Percentiles rank a stretch among this genome's conserved stretches.
Conservation (phyloP, 1,284 basidiomycete genomes). For the Apiotrichum porosum region DNA sequence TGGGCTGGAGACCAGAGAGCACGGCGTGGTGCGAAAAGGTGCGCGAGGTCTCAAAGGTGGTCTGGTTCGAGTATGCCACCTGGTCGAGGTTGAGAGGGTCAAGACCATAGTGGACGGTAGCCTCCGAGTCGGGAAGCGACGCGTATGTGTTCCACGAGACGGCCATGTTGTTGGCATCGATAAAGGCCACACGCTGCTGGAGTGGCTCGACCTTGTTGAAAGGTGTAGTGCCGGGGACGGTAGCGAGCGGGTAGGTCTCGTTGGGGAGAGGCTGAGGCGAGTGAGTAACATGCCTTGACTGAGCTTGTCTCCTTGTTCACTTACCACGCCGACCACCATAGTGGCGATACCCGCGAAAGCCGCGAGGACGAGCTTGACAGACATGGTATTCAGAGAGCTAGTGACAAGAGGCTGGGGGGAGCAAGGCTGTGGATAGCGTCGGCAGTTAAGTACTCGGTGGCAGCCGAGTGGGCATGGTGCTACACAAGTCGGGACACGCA, state of each 20-base stretch:
- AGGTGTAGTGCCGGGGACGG: slow-evolving; percentile 19
- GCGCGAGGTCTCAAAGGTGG: slow-evolving; percentile 20
- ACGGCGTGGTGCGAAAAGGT: slow-evolving; percentile 24
- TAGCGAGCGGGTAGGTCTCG: slow-evolving; percentile 16
- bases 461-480: too few relatives aligned
- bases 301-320: neutral
- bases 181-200: slow-evolving; percentile 24
- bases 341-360: slow-evolving; percentile 1
- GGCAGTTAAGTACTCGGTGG: too few relatives aligned
- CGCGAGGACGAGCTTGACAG: slow-evolving; percentile 1
- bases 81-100: slow-evolving; percentile 22
- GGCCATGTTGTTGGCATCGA: slow-evolving; percentile 18
- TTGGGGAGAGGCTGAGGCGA: slow-evolving; percentile 11
- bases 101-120: slow-evolving; percentile 19
- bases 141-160: slow-evolving; percentile 29
- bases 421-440: too few relatives aligned
- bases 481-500: too few relatives aligned
- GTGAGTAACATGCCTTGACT: neutral
- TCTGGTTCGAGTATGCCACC: slow-evolving; percentile 10
- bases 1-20: slow-evolving; percentile 20
- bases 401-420: too few relatives aligned
- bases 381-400: too few relatives aligned
- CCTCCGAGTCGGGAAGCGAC: slow-evolving; percentile 14
- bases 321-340: neutral
- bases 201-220: slow-evolving; percentile 23